phyloP scores from a whole-genome alignment of 202 grass and related monocot genomes.

The Zizania palustris region DNA sequence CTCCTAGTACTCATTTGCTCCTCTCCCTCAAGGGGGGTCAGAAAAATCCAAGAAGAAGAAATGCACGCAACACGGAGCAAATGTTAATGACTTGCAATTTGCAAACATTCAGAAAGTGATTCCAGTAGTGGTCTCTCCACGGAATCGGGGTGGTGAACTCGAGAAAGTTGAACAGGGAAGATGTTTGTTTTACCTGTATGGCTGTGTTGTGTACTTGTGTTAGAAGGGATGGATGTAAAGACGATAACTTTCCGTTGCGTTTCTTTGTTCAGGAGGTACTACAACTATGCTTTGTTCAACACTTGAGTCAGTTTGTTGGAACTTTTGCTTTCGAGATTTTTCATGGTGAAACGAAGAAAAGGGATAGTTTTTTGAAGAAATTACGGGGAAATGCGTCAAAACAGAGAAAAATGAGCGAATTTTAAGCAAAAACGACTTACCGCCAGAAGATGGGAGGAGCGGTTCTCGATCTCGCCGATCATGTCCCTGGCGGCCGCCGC shows the following conservation, averaged over 20 bases:
- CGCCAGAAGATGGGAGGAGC: slow-evolving; percentile 87
- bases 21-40: background rate
- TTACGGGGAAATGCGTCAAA: slow-evolving; percentile 8
- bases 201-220: background rate
- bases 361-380: background rate
- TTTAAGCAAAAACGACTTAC: slow-evolving; percentile 50
- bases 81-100: background rate
- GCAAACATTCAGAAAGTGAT: background rate
- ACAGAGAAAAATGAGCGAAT: background rate
- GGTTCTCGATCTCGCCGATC: slow-evolving; percentile 99
- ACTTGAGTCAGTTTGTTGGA: slow-evolving; percentile 23
- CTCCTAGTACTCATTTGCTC: background rate
- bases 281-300: slow-evolving; percentile 23
- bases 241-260: slow-evolving; percentile 24
- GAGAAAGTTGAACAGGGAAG: slow-evolving; percentile 40
- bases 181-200: slow-evolving; percentile 31
- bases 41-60: slow-evolving; percentile 36
- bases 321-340: background rate
- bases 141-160: slow-evolving; percentile 36
- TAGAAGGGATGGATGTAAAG: slow-evolving; percentile 35
- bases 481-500: slow-evolving; percentile 73
- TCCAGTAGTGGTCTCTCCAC: slow-evolving; percentile 1
- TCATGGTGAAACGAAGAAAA: background rate
- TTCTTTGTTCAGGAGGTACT: slow-evolving; percentile 30
- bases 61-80: slow-evolving; percentile 14